Percentiles rank a stretch among this genome's conserved stretches.
Conservation (phyloP, 306 rosid genomes). For the Rosa lucieae region DNA sequence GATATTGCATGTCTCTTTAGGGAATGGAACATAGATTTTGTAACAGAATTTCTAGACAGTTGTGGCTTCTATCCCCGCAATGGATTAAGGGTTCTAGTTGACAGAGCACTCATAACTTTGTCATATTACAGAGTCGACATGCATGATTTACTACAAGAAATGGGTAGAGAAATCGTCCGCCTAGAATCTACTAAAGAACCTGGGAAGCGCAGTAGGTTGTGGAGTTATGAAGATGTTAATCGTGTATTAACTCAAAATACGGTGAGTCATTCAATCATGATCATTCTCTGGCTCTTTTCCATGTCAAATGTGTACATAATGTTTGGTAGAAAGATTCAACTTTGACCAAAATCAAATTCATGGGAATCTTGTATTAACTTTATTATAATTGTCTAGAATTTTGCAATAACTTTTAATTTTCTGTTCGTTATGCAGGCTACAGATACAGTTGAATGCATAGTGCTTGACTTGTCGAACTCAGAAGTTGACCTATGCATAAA, state of each 20-base stretch:
- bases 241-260: background rate
- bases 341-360: no score
- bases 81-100: conserved; percentile 33
- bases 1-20: conserved; percentile 40
- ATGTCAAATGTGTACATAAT: no score
- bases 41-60: conserved; percentile 16
- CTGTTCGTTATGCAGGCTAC: conserved; percentile 3
- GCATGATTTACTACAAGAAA: conserved; percentile 38
- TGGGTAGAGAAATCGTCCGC: conserved; percentile 35
- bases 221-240: conserved; percentile 19
- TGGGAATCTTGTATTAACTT: no score
- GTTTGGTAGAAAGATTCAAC: background rate
- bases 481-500: background rate
- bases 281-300: no score
- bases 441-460: background rate
- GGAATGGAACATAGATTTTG: conserved; percentile 25
- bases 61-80: conserved; percentile 24
- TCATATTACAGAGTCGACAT: background rate
- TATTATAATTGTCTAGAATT: no score
- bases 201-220: conserved; percentile 19
- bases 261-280: no score
- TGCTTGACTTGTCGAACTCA: background rate
- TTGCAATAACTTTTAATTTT: no score
- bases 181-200: conserved; percentile 18
- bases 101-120: conserved; percentile 7